Percentiles rank a stretch among this genome's conserved stretches.
Conservation (phyloP, 2,329 filamentous ascomycete species). For the Xylaria sp. region DNA sequence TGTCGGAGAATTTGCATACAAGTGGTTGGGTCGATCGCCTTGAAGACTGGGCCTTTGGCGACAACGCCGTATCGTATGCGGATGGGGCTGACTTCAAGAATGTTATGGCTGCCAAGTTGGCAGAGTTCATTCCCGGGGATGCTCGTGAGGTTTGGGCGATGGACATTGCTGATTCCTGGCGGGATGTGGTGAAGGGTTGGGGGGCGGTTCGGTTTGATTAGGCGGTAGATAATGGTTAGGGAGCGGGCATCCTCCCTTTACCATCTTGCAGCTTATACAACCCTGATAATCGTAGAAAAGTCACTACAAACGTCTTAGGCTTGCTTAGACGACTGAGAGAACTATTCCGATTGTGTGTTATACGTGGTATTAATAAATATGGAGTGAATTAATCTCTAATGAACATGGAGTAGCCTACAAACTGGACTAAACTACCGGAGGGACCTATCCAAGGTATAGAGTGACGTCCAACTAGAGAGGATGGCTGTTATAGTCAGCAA, state of each 20-base stretch:
- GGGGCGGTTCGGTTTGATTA: slow-evolving; percentile 28
- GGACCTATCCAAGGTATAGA: no score
- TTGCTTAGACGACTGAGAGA: background rate
- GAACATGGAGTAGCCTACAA: background rate
- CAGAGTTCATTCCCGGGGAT: slow-evolving; percentile 9
- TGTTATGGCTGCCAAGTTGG: slow-evolving; percentile 3
- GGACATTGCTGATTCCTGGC: slow-evolving; percentile 47
- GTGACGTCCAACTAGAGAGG: no score
- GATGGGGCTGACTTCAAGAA: background rate
- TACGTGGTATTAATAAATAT: no score
- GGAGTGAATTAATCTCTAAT: no score
- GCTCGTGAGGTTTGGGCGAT: slow-evolving; percentile 40
- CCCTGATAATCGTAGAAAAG: background rate
- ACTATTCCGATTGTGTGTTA: no score
- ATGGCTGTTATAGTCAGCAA: no score
- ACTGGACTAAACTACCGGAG: background rate
- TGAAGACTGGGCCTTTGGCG: slow-evolving; percentile 48
- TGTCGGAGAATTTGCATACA: slow-evolving; percentile 47
- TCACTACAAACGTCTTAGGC: background rate
- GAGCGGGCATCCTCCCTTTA: background rate
- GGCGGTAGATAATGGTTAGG: background rate
- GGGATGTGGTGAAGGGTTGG: slow-evolving; percentile 50
- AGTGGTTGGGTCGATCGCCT: slow-evolving; percentile 54
- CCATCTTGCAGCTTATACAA: background rate
- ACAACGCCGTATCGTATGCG: background rate